Percentiles rank a stretch among this genome's conserved stretches.
Conservation (phyloP, 306 rosid species). For the Pterocarpus santalinus region DNA sequence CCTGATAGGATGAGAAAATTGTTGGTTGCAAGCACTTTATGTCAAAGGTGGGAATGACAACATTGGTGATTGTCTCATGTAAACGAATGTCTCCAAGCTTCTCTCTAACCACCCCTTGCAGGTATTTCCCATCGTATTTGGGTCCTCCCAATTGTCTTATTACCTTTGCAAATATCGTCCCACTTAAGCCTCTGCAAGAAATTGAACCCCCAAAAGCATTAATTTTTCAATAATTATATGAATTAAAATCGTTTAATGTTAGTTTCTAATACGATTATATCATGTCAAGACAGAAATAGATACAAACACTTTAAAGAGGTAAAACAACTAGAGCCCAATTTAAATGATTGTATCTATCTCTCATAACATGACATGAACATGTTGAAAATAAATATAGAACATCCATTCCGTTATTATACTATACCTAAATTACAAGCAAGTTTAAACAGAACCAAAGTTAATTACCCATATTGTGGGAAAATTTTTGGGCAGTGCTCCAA, state of each 20-base stretch:
- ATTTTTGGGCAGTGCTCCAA: constrained; percentile 61
- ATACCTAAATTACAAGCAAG: not conserved
- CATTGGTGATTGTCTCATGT: constrained; percentile 70
- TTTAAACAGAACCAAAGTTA: not conserved
- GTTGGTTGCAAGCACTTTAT: constrained; percentile 68
- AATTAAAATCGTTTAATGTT: no score
- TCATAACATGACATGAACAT: no score
- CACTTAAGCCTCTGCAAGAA: constrained; percentile 30
- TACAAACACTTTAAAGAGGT: no score
- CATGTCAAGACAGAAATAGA: no score
- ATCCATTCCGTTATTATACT: no score
- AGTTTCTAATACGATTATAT: no score
- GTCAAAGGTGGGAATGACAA: constrained; percentile 74
- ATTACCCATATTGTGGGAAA: constrained; percentile 57
- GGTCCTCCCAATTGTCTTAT: constrained; percentile 66
- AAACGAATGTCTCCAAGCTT: constrained; percentile 67
- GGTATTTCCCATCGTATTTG: constrained; percentile 77
- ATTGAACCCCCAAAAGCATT: not conserved
- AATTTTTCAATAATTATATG: not conserved
- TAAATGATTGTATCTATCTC: no score
- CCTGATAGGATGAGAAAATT: constrained; percentile 67
- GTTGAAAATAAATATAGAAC: no score
- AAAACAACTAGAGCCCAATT: no score
- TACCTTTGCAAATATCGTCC: constrained; percentile 21
- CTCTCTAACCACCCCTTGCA: constrained; percentile 57